A percentile compares a stretch with the other conserved stretches of the same genome.
These are phyloP conservation scores for Obba rivulosa DNA, from an alignment of 768 basidiomycete genomes.

Conservation along the genomic window DNA sequence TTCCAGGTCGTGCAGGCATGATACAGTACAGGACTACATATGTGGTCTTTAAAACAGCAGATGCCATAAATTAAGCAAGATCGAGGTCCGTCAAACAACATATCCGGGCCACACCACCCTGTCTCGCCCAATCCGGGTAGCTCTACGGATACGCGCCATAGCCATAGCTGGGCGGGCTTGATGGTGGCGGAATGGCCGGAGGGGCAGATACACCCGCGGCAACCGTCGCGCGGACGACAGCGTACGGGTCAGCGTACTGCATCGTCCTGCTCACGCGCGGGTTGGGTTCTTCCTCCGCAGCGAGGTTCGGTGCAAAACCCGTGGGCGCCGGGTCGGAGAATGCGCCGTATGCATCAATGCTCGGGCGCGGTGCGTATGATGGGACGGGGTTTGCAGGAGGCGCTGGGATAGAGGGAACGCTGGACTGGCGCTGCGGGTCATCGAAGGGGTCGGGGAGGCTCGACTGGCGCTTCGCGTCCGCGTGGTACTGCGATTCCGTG, in stretches of 20 bases:
- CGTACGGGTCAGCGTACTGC: constrained; percentile 88
- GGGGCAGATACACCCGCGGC: constrained; percentile 5
- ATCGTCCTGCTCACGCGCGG: constrained; percentile 81
- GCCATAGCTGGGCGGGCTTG: constrained; percentile 10
- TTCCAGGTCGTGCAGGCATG: too few relatives aligned
- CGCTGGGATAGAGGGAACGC: constrained; percentile 18
- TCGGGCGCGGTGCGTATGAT: constrained; percentile 35
- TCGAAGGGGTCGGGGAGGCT: constrained; percentile 40
- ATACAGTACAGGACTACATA: too few relatives aligned
- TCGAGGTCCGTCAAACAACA: too few relatives aligned
- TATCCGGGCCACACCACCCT: too few relatives aligned
- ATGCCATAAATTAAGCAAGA: too few relatives aligned
- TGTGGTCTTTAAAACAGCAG: too few relatives aligned
- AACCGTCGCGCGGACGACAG: constrained; percentile 59
- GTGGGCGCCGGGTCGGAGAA: constrained; percentile 84
- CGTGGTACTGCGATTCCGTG: constrained; percentile 45
- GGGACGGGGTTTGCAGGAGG: constrained; percentile 22
- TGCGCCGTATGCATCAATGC: constrained; percentile 86
- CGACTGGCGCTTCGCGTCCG: constrained; percentile 21
- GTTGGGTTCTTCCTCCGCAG: constrained; percentile 26
- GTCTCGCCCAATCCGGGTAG: too few relatives aligned
- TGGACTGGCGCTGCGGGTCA: constrained; percentile 31
- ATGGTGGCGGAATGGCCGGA: constrained; percentile 7
- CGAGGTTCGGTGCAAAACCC: constrained; percentile 44
- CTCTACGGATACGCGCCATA: not conserved